A percentile compares a stretch with the other conserved stretches of the same genome.
phyloP scores from a whole-genome alignment of 345 rosid genomes.

The Laguncularia racemosa region DNA sequence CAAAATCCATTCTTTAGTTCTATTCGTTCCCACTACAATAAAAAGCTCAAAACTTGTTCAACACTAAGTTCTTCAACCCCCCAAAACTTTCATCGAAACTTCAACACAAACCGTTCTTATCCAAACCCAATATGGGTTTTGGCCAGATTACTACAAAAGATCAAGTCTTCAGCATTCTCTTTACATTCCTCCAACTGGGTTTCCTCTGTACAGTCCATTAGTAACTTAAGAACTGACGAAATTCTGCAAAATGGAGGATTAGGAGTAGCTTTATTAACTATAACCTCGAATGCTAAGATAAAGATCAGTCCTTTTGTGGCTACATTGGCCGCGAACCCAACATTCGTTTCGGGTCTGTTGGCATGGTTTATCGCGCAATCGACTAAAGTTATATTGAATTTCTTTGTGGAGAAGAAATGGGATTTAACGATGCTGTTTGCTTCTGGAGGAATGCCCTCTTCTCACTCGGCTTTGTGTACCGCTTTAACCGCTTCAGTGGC shows the following conservation, averaged over 20 bases:
- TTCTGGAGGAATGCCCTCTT: slow-evolving; percentile 95
- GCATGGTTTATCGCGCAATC: slow-evolving; percentile 82
- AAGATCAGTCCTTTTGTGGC: slow-evolving; percentile 74
- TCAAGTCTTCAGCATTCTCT: slow-evolving; percentile 29
- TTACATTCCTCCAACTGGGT: slow-evolving; percentile 45
- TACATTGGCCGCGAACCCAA: slow-evolving; percentile 72
- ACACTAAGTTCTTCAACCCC: slow-evolving; percentile 16
- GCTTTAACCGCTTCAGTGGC: slow-evolving; percentile 95
- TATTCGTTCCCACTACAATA: no score
- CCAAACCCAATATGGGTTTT: slow-evolving; percentile 29
- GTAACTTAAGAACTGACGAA: slow-evolving; percentile 21
- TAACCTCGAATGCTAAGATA: slow-evolving; percentile 60
- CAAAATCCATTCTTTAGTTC: no score
- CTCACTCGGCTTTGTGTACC: slow-evolving; percentile 84
- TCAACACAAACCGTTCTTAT: slow-evolving; percentile 1
- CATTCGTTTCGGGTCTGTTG: slow-evolving; percentile 69
- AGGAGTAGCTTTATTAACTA: slow-evolving; percentile 59
- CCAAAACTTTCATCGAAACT: not conserved
- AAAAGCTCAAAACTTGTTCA: not conserved
- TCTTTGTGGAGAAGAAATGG: slow-evolving; percentile 87
- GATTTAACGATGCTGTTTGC: slow-evolving; percentile 66
- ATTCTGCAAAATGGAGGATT: slow-evolving; percentile 45
- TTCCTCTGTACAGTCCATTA: slow-evolving; percentile 29
- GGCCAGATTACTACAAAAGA: slow-evolving; percentile 30
- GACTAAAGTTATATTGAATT: slow-evolving; percentile 59